Evolutionary conservation across 257 asterid genomes (phyloP).

Genomic region (Capsicum chinense): DNA sequence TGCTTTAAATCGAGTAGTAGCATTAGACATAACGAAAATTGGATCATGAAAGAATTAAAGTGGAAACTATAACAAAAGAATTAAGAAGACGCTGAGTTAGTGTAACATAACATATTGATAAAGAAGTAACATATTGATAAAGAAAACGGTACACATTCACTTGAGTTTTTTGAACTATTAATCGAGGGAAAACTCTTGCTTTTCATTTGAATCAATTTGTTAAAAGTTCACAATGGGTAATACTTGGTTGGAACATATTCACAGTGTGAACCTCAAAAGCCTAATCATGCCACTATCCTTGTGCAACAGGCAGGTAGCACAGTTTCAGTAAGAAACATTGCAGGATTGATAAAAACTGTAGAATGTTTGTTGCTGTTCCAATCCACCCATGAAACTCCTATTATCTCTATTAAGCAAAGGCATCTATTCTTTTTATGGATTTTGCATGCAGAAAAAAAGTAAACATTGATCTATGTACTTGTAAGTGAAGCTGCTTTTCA

Average conservation of each 20-base stretch:
- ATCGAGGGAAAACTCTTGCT: background rate
- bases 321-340: conserved; percentile 5
- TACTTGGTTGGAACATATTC: conserved; percentile 1
- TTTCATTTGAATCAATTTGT: conserved; percentile 18
- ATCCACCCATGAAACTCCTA: background rate
- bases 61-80: background rate
- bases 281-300: background rate
- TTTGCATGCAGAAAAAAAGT: background rate
- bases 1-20: conserved; percentile 50
- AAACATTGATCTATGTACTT: background rate
- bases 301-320: background rate
- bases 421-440: background rate
- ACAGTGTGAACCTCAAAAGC: background rate
- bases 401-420: background rate
- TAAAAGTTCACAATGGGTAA: background rate
- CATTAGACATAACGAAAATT: background rate
- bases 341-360: background rate
- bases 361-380: background rate
- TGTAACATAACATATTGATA: too few species aligned
- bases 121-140: too few species aligned
- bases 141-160: background rate
- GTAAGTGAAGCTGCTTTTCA: background rate
- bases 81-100: too few species aligned
- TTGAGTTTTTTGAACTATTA: background rate
- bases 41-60: background rate